Base-by-base conservation (phyloP, 192 early-diverging fungal species). In the Rhizoclosmatium sp. region DNA sequence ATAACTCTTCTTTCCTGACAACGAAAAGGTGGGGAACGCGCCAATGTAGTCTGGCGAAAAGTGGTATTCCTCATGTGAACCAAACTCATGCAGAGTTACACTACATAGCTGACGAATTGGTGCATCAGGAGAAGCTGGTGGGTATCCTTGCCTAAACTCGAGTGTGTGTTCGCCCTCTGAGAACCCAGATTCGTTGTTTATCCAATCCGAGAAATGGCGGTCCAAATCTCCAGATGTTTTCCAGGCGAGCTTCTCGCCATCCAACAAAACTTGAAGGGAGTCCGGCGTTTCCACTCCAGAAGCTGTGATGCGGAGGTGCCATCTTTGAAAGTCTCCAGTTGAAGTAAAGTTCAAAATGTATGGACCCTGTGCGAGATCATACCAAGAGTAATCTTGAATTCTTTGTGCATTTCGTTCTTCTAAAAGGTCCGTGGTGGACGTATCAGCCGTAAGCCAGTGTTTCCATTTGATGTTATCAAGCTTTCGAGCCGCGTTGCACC, bases 71-170 rank as follows among this genome's bases (percentile, higher is more conserved):
- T 16, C 51, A 0, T 54, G 9, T 54, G 5, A 12, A 7, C 9
- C 86, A 66, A 82, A 91, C 66, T 91, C 90, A 62, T 88, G 84
- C 83, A 91, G 47, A 9, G 80, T 85, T 21, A 90, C 85, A 14
- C 85, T 87, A 71, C 90, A 91, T 19, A 91, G 77, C 79, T 91
- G 90, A 3, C 87, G 87, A 59, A 91, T 91, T 7, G 90, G 90
- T 49, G 83, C 70, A 42, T 59, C 48, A 1, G 31, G n/a, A 49
- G 70, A 74, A 1, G 80, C 64, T 69, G 39, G 39, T 0, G 87
- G 86, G 64, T 78, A 61, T 0, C 84, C 86, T 31, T 88, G 84
- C 51, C 80, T 65, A 78, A 91, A 88, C 48, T 81, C 84, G 9
- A 91, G 40, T 21, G 66, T 71, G 54, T 91, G 89, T 2, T 41